These are phyloP conservation scores for Alternaria triticimaculans DNA, from an alignment of 2,329 filamentous ascomycete species.

Conservation along the genomic window DNA sequence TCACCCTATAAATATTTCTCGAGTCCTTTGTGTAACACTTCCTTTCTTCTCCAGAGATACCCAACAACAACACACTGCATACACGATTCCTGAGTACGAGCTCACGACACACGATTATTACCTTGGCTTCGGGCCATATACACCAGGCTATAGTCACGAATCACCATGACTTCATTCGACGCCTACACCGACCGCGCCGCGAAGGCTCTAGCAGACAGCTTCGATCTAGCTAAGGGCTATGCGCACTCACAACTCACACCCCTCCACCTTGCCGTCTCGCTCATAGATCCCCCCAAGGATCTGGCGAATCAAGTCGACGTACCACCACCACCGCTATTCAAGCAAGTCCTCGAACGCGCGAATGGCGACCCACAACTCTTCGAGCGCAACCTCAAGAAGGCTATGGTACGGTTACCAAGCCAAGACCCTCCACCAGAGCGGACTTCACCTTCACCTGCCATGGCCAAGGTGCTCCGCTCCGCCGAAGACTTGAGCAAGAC, in stretches of 20 bases:
- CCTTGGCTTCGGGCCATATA: slow-evolving; percentile 27
- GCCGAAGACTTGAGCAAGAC: slow-evolving; percentile 92
- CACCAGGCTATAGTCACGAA: slow-evolving; percentile 26
- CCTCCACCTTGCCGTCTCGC: slow-evolving; percentile 83
- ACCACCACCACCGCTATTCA: slow-evolving; percentile 77
- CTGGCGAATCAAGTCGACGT: slow-evolving; percentile 70
- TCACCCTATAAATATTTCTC: slow-evolving; percentile 33
- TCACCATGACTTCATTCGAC: slow-evolving; percentile 75
- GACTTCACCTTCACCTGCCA: slow-evolving; percentile 80
- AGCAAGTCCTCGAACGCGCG: slow-evolving; percentile 91
- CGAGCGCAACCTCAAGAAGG: slow-evolving; percentile 89
- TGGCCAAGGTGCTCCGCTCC: slow-evolving; percentile 81
- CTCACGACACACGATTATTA: slow-evolving; percentile 14
- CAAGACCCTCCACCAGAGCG: slow-evolving; percentile 94
- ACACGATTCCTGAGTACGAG: slow-evolving; percentile 19
- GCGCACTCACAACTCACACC: slow-evolving; percentile 89
- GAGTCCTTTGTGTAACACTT: slow-evolving; percentile 5
- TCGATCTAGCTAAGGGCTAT: slow-evolving; percentile 86
- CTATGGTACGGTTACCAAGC: slow-evolving; percentile 85
- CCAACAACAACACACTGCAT: slow-evolving; percentile 14
- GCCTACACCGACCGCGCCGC: slow-evolving; percentile 94
- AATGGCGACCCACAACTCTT: slow-evolving; percentile 91
- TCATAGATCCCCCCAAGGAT: slow-evolving; percentile 77
- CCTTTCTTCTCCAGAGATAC: slow-evolving; percentile 18
- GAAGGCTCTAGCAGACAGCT: slow-evolving; percentile 87